Evolutionary conservation across 495 filamentous ascomycete species (phyloP).

Genomic region (Hypomontagnella monticulosa): DNA sequence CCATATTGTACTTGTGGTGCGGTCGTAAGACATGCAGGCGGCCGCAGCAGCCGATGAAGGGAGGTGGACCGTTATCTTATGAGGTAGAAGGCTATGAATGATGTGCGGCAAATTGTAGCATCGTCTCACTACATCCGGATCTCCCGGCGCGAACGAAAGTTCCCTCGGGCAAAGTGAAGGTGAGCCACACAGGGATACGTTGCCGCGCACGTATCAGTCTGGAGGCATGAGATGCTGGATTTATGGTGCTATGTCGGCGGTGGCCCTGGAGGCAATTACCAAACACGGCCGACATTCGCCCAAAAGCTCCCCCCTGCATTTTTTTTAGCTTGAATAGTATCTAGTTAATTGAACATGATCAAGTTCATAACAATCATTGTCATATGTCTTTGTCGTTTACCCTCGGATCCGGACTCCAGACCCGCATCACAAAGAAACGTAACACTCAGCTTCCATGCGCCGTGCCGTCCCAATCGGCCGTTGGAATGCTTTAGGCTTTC

Average conservation of each 20-base stretch:
- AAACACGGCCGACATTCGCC: slow-evolving; percentile 23
- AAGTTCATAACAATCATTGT: slow-evolving; percentile 28
- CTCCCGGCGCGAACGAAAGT: slow-evolving; percentile 33
- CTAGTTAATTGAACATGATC: slow-evolving; percentile 39
- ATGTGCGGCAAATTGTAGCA: slow-evolving; percentile 41
- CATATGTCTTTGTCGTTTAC: slow-evolving; percentile 2
- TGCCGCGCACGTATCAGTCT: slow-evolving; percentile 36
- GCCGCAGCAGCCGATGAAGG: slow-evolving; percentile 33
- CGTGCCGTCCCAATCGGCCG: slow-evolving; percentile 20
- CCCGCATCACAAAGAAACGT: slow-evolving; percentile 29
- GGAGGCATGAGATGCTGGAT: slow-evolving; percentile 46
- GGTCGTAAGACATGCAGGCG: slow-evolving; percentile 16
- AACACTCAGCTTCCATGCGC: slow-evolving; percentile 32
- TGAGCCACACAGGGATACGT: slow-evolving; percentile 28
- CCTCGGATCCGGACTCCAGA: slow-evolving; percentile 26
- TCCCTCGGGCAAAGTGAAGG: slow-evolving; percentile 36
- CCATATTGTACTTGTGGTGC: neutral
- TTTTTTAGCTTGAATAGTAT: slow-evolving; percentile 40
- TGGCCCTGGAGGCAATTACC: slow-evolving; percentile 26
- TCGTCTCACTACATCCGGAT: slow-evolving; percentile 46
- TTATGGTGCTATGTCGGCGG: slow-evolving; percentile 24
- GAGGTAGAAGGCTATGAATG: slow-evolving; percentile 34
- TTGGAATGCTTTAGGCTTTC: slow-evolving; percentile 22
- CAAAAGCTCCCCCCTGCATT: slow-evolving; percentile 33
- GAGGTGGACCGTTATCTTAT: slow-evolving; percentile 13